Percentiles rank a stretch among this genome's conserved stretches.
Evolutionary conservation across 2,329 filamentous ascomycete genomes (phyloP).

Genomic region (Elsinoe batatas): DNA sequence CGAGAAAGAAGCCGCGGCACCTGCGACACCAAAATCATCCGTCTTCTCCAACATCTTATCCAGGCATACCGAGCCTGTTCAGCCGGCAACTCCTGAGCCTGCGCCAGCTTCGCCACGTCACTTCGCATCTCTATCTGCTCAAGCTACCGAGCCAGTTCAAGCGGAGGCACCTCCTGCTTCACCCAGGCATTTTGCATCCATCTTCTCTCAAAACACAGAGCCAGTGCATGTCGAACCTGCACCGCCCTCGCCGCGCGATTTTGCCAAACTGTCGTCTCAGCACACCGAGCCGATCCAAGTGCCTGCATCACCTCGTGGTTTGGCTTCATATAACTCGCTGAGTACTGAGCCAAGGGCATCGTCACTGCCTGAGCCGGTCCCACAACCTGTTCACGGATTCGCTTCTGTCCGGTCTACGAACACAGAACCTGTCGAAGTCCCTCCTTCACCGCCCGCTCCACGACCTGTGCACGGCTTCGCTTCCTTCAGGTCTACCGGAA

Average conservation of each 20-base stretch:
- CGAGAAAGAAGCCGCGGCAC: conserved; percentile 7
- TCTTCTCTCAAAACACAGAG: conserved; percentile 33
- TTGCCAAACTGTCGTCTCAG: conserved; percentile 36
- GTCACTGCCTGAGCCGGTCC: neutral
- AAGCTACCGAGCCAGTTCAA: conserved; percentile 23
- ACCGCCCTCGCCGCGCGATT: conserved; percentile 23
- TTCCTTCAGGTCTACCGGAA: conserved; percentile 24
- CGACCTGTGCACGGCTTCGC: conserved; percentile 19
- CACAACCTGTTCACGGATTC: conserved; percentile 13
- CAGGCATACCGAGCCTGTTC: conserved; percentile 7
- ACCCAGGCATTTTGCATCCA: conserved; percentile 31
- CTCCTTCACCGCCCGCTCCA: neutral
- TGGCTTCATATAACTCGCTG: conserved; percentile 36
- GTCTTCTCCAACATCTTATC: conserved; percentile 9
- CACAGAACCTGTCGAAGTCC: conserved; percentile 21
- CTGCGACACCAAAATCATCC: neutral
- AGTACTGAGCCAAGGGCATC: conserved; percentile 20
- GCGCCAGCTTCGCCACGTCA: conserved; percentile 22
- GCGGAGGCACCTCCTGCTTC: conserved; percentile 4
- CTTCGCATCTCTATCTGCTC: conserved; percentile 34
- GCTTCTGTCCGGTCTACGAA: conserved; percentile 25
- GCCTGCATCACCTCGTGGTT: conserved; percentile 22
- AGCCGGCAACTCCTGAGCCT: neutral
- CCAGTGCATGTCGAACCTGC: neutral
- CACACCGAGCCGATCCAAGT: conserved; percentile 20